phyloP scores from a whole-genome alignment of 78 protist species.

The Chrysochromulina parva region DNA sequence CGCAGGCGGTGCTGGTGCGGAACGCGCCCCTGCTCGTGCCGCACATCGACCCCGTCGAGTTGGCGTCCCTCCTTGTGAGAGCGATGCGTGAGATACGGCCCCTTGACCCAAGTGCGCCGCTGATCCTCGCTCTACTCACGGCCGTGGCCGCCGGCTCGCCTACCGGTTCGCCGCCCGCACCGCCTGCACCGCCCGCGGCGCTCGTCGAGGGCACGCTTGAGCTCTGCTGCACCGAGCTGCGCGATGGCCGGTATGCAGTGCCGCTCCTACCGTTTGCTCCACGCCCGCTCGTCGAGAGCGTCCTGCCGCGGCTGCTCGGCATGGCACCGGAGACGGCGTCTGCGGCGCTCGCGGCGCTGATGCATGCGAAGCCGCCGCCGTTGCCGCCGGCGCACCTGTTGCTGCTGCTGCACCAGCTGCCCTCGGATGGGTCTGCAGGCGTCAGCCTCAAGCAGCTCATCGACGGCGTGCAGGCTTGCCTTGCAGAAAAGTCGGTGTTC shows the following conservation, averaged over 20 bases:
- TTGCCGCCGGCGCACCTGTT: not conserved
- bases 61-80: no score
- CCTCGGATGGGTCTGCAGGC: not conserved
- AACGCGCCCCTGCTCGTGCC: no score
- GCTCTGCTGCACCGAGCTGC: not conserved
- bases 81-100: no score
- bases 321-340: not conserved
- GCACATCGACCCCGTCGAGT: no score
- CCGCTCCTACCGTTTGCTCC: not conserved
- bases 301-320: not conserved
- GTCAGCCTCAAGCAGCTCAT: not conserved
- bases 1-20: not conserved
- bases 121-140: no score
- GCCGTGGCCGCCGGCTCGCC: no score
- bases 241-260: not conserved
- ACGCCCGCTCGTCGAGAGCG: not conserved
- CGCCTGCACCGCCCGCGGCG: not conserved
- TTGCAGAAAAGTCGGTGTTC: not conserved
- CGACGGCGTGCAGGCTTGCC: not conserved
- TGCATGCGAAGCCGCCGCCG: conserved; percentile 1
- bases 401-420: not conserved
- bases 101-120: no score
- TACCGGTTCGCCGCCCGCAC: no score
- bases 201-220: not conserved
- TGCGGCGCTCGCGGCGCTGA: not conserved